phyloP scores from a whole-genome alignment of 257 asterid genomes.

The Mentha longifolia region DNA sequence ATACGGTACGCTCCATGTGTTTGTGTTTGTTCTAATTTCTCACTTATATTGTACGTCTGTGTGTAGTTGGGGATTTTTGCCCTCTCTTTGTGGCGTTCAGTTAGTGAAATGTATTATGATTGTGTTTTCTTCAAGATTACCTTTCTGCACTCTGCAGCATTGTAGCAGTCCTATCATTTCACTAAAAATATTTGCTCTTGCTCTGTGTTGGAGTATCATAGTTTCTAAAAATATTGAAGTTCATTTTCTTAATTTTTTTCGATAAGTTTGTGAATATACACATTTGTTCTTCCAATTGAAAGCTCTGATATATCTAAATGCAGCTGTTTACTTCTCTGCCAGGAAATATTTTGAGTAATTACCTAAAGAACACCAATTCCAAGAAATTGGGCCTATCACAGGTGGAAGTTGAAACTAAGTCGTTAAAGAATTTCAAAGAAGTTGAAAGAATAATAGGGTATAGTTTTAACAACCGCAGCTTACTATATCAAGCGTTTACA shows the following conservation, averaged over 20 bases:
- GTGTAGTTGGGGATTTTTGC: background rate
- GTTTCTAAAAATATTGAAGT: background rate
- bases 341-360: conserved; percentile 57
- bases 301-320: conserved; percentile 9
- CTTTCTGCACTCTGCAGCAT: background rate
- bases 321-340: conserved; percentile 28
- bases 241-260: background rate
- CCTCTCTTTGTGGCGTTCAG: background rate
- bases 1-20: conserved; percentile 47
- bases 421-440: conserved; percentile 48
- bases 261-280: background rate
- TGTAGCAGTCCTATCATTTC: background rate
- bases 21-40: background rate
- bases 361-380: conserved; percentile 42
- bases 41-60: conserved; percentile 29
- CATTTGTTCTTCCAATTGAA: background rate
- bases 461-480: conserved; percentile 54
- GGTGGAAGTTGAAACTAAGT: conserved; percentile 36
- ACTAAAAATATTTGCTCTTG: background rate
- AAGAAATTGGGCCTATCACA: conserved; percentile 33
- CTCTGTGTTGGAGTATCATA: background rate
- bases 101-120: conserved; percentile 8
- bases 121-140: conserved; percentile 4
- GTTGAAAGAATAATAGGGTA: conserved; percentile 73
- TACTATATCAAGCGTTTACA: conserved; percentile 71